phyloP scores from a whole-genome alignment of 495 filamentous ascomycete species.

The Haplographium delicatum region DNA sequence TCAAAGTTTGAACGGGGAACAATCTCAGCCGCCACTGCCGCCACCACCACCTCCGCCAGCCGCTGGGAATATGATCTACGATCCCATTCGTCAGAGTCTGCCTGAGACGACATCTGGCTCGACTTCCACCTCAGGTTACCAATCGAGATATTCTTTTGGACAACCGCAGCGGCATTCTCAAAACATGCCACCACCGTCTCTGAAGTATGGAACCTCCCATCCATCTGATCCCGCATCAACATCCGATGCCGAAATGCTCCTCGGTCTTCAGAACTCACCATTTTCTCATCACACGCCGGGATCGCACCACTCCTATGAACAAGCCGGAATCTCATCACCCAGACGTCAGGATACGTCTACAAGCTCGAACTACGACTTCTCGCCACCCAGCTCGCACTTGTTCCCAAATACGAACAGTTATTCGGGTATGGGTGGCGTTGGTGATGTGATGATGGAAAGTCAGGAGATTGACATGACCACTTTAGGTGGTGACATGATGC shows the following conservation, averaged over 20 bases:
- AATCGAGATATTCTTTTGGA: constrained; percentile 35
- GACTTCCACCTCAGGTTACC: constrained; percentile 41
- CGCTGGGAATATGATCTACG: constrained; percentile 47
- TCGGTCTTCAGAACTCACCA: constrained; percentile 27
- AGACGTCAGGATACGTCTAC: constrained; percentile 29
- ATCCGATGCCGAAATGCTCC: constrained; percentile 27
- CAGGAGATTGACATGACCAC: constrained; percentile 63
- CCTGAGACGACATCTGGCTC: constrained; percentile 32
- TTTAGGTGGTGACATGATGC: constrained; percentile 52
- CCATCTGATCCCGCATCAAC: constrained; percentile 14
- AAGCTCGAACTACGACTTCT: constrained; percentile 30
- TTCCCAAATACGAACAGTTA: constrained; percentile 33
- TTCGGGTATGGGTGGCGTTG: constrained; percentile 28
- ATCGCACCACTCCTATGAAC: constrained; percentile 19
- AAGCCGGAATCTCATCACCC: constrained; percentile 21
- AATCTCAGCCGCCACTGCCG: constrained; percentile 22
- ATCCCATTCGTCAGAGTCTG: constrained; percentile 45
- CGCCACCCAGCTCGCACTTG: constrained; percentile 14
- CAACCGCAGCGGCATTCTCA: constrained; percentile 32
- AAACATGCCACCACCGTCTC: constrained; percentile 17
- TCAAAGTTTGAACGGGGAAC: constrained; percentile 38
- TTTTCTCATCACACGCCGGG: constrained; percentile 19
- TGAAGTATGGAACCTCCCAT: constrained; percentile 19
- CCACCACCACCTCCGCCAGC: constrained; percentile 17
- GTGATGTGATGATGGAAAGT: constrained; percentile 63